phyloP scores from a whole-genome alignment of 306 rosid genomes.

The Alnus glutinosa region DNA sequence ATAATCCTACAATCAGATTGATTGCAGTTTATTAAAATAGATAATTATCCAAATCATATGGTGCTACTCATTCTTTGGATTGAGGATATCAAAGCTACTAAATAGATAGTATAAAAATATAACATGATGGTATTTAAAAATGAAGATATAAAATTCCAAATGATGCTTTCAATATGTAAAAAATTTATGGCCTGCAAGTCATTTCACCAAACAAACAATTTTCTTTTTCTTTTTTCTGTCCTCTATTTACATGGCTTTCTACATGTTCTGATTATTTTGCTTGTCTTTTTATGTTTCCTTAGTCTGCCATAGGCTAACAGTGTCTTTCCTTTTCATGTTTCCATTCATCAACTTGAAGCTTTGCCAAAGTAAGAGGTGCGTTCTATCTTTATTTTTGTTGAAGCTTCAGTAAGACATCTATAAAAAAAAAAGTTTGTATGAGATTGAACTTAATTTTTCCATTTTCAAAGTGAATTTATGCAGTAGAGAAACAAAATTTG shows the following conservation, averaged over 20 bases:
- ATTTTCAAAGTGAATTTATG: not conserved
- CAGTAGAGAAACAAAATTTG: not conserved
- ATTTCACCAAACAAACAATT: conserved; percentile 2
- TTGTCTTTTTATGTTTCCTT: conserved; percentile 26
- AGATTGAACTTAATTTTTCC: not conserved
- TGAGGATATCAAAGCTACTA: not conserved
- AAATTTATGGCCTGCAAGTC: not conserved
- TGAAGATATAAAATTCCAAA: not conserved
- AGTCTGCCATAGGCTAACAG: conserved; percentile 34
- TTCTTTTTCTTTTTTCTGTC: not conserved
- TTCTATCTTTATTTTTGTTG: conserved; percentile 30
- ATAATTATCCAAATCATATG: not conserved
- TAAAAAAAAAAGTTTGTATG: conserved; percentile 19
- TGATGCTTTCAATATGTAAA: not conserved
- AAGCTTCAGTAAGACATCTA: conserved; percentile 29
- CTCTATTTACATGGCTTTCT: not conserved
- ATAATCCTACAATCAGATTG: not conserved
- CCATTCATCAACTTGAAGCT: conserved; percentile 53
- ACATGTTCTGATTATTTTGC: conserved; percentile 1
- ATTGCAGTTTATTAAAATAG: not conserved
- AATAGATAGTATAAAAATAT: not conserved
- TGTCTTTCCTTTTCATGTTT: conserved; percentile 41
- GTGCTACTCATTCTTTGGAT: not conserved
- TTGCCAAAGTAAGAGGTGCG: conserved; percentile 89
- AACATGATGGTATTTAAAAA: not conserved